Evolutionary conservation across 2,329 filamentous ascomycete species (phyloP), one percentile per base, ranked within the genome.

Genomic region (Aspergillus sojae): DNA sequence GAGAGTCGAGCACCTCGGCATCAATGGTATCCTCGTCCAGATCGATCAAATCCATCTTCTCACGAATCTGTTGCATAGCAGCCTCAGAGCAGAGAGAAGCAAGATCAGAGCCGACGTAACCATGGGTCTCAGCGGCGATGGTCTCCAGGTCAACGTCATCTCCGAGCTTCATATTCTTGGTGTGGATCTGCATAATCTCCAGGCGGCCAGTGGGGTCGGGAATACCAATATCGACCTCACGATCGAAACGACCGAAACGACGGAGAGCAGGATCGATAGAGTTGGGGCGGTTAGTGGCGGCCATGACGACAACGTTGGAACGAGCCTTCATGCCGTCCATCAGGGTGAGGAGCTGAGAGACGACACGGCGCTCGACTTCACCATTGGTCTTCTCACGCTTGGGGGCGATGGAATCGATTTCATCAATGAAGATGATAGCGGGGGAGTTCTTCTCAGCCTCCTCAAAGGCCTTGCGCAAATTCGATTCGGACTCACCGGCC

Each of bases 271-370:
- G 95, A 74, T 99, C 95, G 77, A 99, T 97, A 2, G 95, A 98
- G 87, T 98, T 98, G 72, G 95, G 95, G 70, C 95, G 89, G 87
- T 99, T 99, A 73, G 95, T 99, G 74, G 95, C 95, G 61, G 95
- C 95, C 95, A 99, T 98, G 75, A 99, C 95, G 36, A 98, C 94
- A 50, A 99, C 91, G 80, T 98, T 98, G 77, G 94, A 97, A 68
- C 95, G 93, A 68, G 95, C 93, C 89, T 98, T 98, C 95, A 99
- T 98, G 77, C 95, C 95, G 80, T 99, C 95, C 95, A 98, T 98
- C 79, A 98, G 90, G 19, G 95, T 98, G 77, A 92, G 86, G 39
- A 99, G 89, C 85, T 98, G 95, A 59, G 95, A 98, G 52, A 99
- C 95, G 59, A 98, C 95, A 86, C 95, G 94, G 71, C 95, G 93